These are phyloP conservation scores for Chaetomiaceae sp. DNA, from an alignment of 2,329 filamentous ascomycete species.

Conservation along the genomic window DNA sequence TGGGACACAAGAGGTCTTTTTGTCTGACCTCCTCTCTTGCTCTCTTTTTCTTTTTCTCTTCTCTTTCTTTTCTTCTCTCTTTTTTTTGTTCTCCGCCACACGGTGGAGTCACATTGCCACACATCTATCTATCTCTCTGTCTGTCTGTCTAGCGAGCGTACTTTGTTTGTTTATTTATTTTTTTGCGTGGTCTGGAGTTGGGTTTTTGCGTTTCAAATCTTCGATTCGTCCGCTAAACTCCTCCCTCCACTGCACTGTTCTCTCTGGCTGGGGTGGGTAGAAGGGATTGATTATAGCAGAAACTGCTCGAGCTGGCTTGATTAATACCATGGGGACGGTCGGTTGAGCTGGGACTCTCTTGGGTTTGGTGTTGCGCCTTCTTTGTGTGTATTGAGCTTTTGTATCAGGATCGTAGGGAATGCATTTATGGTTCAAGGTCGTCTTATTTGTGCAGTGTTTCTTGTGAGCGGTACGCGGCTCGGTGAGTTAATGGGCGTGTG, in stretches of 20 bases:
- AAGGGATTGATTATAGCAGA: not conserved
- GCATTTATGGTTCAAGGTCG: not conserved
- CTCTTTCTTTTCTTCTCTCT: slow-evolving; percentile 9
- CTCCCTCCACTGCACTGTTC: not conserved
- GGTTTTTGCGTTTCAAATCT: not conserved
- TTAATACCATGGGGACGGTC: slow-evolving; percentile 5
- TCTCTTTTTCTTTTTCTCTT: slow-evolving; percentile 24
- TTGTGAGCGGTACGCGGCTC: no score
- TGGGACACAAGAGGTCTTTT: slow-evolving; percentile 12
- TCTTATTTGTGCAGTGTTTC: not conserved
- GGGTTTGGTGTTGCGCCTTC: not conserved
- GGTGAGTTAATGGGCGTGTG: no score
- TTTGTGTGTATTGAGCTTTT: slow-evolving; percentile 8
- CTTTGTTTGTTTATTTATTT: slow-evolving; percentile 2
- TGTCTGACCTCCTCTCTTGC: slow-evolving; percentile 14
- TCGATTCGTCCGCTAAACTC: not conserved
- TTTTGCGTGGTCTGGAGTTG: not conserved
- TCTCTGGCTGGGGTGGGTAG: not conserved
- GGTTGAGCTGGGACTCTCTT: not conserved
- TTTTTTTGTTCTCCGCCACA: no score
- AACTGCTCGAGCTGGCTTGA: slow-evolving; percentile 17
- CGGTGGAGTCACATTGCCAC: no score
- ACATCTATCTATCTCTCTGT: not conserved
- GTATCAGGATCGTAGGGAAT: slow-evolving; percentile 3
- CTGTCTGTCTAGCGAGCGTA: slow-evolving; percentile 12